These are phyloP conservation scores for Adansonia rubrostipa DNA, from an alignment of 441 rosid genomes.

Conservation along the genomic window DNA sequence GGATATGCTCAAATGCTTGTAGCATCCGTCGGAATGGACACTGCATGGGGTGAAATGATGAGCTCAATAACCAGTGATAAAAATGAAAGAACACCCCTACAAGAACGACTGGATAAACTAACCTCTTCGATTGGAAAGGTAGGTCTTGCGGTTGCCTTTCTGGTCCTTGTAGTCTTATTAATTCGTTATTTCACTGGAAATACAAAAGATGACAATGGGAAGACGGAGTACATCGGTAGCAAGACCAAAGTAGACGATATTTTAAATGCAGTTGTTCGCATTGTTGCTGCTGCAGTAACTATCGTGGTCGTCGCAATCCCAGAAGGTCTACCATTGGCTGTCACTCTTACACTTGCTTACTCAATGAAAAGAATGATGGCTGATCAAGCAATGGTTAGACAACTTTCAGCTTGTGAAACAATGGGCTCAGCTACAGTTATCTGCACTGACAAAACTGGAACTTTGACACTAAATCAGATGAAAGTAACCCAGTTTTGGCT, in stretches of 20 bases:
- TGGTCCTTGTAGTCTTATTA: slow-evolving; percentile 41
- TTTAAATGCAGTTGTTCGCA: slow-evolving; percentile 38
- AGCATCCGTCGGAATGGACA: slow-evolving; percentile 51
- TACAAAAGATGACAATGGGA: slow-evolving; percentile 35
- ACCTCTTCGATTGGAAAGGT: slow-evolving; percentile 51
- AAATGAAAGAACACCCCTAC: slow-evolving; percentile 53
- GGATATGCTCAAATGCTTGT: slow-evolving; percentile 53
- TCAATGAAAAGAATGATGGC: slow-evolving; percentile 60
- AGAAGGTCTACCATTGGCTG: slow-evolving; percentile 60
- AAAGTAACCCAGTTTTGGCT: slow-evolving; percentile 36
- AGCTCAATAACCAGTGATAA: slow-evolving; percentile 35
- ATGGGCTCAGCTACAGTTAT: slow-evolving; percentile 57
- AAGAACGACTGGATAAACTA: slow-evolving; percentile 49
- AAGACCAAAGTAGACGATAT: slow-evolving; percentile 36
- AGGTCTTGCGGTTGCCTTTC: slow-evolving; percentile 42
- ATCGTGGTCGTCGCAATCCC: slow-evolving; percentile 61
- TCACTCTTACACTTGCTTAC: slow-evolving; percentile 55
- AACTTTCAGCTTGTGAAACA: slow-evolving; percentile 50
- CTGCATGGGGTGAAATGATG: slow-evolving; percentile 58
- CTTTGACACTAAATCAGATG: slow-evolving; percentile 39
- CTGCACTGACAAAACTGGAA: slow-evolving; percentile 61
- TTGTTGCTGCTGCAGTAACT: slow-evolving; percentile 52
- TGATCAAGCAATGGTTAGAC: slow-evolving; percentile 50
- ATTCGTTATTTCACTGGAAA: slow-evolving; percentile 47
- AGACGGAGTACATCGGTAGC: slow-evolving; percentile 22